Evolutionary conservation across 2,329 filamentous ascomycete genomes (phyloP), one percentile per base, ranked within the genome.

Genomic region (Monilinia fructicola): DNA sequence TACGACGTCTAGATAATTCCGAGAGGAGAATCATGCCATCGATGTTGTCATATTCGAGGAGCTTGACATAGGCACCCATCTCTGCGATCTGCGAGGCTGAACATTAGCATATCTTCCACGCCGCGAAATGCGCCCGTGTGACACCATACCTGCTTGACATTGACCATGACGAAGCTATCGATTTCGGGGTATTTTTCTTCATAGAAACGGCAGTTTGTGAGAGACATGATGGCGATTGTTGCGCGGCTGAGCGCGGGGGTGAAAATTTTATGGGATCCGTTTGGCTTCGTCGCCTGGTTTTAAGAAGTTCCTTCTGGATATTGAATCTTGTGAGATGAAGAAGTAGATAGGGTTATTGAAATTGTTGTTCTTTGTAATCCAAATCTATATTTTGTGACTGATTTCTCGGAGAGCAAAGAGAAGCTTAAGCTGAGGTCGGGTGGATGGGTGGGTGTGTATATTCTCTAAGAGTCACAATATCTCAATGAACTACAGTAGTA

Each of bases 91-190:
- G 52, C 65, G 26, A 38, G 56, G 48, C 35, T 52, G 56, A 23
- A 54, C 12, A 26, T 71, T 66, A 70, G 67, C 21, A 53, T 54
- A 10, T 35, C 12, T 69, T 35, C 60, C 9, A 46, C 42, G n/a
- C 31, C 4, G 42, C 11, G 31, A 31, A 23, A 23, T 7, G 21
- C n/a, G 14, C 21, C 14, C 35, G 54, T 26, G 23, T 38, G 28
- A 52, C 18, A 67, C 77, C 85, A 70, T 78, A 93, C 91, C 89
- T 97, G 93, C 87, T 97, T 96, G 76, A 98, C 95, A 81, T 98
- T 99, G 79, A 99, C 95, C 95, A 99, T 99, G 78, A 99, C 96
- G 82, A 97, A 98, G 85, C 92, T 96, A 82, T 99, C 95, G 79
- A 99, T 94, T 85, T 98, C 95, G 68, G 93, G 93, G 77, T 90